Percentiles rank a stretch among this genome's conserved stretches.
Conservation (phyloP, 75 land plant species). For the Sequoiadendron giganteum region DNA sequence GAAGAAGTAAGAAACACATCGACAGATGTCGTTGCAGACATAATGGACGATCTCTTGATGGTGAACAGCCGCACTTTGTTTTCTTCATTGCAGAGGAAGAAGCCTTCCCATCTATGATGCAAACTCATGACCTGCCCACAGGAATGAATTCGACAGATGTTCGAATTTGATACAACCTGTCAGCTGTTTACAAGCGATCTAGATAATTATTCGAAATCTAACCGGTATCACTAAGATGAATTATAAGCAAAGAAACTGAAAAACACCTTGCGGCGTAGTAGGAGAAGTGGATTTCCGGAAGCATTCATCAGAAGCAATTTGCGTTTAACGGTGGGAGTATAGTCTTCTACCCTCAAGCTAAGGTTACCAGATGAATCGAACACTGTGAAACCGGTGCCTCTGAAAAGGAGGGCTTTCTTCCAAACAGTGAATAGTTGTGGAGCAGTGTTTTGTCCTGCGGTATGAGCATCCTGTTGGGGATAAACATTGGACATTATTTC, state of each 20-base stretch:
- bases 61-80: slow-evolving; percentile 3
- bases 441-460: too few species aligned
- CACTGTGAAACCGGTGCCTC: slow-evolving; percentile 27
- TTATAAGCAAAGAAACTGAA: too few species aligned
- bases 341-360: slow-evolving; percentile 26
- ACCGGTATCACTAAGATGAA: too few species aligned
- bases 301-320: slow-evolving; percentile 23
- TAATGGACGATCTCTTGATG: slow-evolving; percentile 5
- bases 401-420: slow-evolving; percentile 28
- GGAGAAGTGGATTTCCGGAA: slow-evolving; percentile 20
- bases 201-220: too few species aligned
- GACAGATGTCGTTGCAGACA: neutral
- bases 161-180: too few species aligned
- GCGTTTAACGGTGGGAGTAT: slow-evolving; percentile 1
- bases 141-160: neutral
- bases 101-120: slow-evolving; percentile 23
- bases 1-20: neutral
- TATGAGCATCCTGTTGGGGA: neutral
- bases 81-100: slow-evolving; percentile 3
- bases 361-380: slow-evolving; percentile 25
- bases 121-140: slow-evolving; percentile 12
- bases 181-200: neutral
- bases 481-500: neutral
- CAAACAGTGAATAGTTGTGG: slow-evolving; percentile 21
- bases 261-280: slow-evolving; percentile 17